A percentile compares a stretch with the other conserved stretches of the same genome.
These are phyloP conservation scores for Paspalum vaginatum DNA, from an alignment of 176 grass and related monocot species.

Conservation along the genomic window DNA sequence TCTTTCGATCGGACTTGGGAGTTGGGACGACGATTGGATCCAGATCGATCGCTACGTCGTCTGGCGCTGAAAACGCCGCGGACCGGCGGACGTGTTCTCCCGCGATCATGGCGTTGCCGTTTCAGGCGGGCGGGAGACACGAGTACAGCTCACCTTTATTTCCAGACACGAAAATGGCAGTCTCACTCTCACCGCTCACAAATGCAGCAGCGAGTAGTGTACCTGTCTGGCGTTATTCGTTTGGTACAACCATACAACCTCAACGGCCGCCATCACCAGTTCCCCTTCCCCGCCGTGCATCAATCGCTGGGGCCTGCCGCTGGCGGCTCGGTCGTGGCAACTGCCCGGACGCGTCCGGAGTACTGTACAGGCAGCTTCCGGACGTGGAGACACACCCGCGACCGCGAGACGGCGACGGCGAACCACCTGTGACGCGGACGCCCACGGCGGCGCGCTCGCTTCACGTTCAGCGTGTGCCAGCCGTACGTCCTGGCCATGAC, in stretches of 20 bases:
- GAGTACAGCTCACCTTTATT: neutral
- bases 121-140: neutral
- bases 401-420: neutral
- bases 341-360: neutral
- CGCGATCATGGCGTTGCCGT: neutral
- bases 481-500: too few species aligned
- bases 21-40: neutral
- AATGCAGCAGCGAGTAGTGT: too few species aligned
- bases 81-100: neutral
- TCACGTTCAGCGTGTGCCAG: neutral
- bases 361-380: neutral
- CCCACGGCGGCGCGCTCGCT: constrained; percentile 5
- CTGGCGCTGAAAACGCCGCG: neutral
- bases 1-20: constrained; percentile 1
- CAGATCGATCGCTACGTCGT: neutral
- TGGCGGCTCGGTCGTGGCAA: neutral
- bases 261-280: too few species aligned
- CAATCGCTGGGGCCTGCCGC: neutral
- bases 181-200: neutral
- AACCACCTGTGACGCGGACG: neutral
- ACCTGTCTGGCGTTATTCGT: too few species aligned
- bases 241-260: too few species aligned
- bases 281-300: neutral
- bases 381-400: neutral
- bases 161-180: neutral